These are phyloP conservation scores for Triticum timopheevii DNA, from an alignment of 176 grass and related monocot genomes.

Conservation along the genomic window DNA sequence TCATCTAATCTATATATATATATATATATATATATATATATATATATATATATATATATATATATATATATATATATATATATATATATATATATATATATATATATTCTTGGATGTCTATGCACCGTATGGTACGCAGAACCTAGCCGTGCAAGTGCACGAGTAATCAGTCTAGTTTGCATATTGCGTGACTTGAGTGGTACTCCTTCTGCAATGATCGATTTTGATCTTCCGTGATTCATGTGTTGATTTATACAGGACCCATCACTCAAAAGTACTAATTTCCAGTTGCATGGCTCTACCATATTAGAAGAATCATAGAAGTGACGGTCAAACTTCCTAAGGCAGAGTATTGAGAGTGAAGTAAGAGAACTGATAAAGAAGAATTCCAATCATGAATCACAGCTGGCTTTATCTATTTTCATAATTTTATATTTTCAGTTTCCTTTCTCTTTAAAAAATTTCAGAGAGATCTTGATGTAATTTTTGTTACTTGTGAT, in stretches of 20 bases:
- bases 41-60: no score
- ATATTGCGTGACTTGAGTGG: neutral
- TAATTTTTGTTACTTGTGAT: no score
- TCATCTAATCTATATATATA: no score
- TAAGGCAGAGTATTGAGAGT: neutral
- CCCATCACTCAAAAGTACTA: neutral
- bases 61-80: no score
- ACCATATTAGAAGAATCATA: neutral
- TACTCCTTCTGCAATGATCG: slow-evolving; percentile 37
- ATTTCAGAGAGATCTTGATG: no score
- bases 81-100: no score
- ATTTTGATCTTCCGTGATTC: slow-evolving; percentile 24
- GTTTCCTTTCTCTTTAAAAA: no score
- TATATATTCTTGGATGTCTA: neutral
- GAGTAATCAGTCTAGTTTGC: neutral
- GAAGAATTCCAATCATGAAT: neutral
- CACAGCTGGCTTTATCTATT: no score
- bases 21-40: no score
- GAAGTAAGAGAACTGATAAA: neutral
- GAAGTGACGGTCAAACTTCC: neutral
- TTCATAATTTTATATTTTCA: neutral
- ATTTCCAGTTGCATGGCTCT: neutral
- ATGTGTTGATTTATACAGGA: neutral
- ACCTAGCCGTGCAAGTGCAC: neutral
- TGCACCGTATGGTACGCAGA: neutral